Conservation (phyloP, 208 protist genomes). For the Acanthamoeba sp. region DNA sequence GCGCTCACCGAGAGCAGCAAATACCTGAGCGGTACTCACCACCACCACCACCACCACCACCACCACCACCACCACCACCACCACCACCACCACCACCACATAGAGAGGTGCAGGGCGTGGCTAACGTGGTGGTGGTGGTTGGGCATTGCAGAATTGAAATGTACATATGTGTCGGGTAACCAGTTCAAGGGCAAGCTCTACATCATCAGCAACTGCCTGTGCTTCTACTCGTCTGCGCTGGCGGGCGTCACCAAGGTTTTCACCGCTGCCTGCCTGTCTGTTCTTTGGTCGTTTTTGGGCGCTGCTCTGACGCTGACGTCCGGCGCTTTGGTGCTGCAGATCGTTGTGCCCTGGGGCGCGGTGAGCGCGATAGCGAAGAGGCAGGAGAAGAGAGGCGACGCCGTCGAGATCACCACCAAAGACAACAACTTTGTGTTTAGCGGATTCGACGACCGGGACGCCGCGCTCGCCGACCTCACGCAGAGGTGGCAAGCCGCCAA, state of each 20-base stretch:
- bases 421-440: slow-evolving; percentile 59
- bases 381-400: slow-evolving; percentile 17
- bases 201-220: slow-evolving; percentile 55
- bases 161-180: slow-evolving; percentile 48
- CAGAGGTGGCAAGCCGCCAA: slow-evolving; percentile 39
- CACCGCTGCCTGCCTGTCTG: no score
- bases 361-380: neutral
- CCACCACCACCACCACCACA: neutral
- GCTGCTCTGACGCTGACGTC: neutral
- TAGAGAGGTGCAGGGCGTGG: no score
- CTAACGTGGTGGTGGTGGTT: neutral
- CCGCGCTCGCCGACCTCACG: neutral
- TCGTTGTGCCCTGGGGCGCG: slow-evolving; percentile 26
- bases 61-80: no score
- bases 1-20: slow-evolving; percentile 9
- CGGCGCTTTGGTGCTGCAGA: neutral
- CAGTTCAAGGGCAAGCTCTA: slow-evolving; percentile 20
- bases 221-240: slow-evolving; percentile 33
- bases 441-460: slow-evolving; percentile 24
- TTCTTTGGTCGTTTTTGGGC: no score
- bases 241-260: slow-evolving; percentile 45
- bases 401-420: neutral
- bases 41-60: no score
- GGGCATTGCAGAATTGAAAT: neutral
- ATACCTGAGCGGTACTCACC: slow-evolving; percentile 11